Conservation (phyloP, 2,329 filamentous ascomycete species). For the Ascochyta lentis region DNA sequence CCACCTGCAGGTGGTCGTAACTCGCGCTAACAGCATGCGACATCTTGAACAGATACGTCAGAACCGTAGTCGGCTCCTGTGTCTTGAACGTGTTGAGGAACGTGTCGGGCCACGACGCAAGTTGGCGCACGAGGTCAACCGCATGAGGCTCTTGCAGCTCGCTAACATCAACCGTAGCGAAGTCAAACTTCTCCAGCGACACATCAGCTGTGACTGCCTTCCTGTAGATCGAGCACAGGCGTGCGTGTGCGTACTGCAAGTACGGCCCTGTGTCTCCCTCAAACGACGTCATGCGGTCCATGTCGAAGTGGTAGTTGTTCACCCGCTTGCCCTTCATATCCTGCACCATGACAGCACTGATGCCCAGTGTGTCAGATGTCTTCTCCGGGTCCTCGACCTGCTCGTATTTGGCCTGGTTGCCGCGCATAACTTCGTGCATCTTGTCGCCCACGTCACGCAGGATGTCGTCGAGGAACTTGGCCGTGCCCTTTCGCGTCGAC, state of each 20-base stretch:
- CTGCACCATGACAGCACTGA: constrained; percentile 96
- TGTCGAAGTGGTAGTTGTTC: constrained; percentile 75
- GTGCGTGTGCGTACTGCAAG: constrained; percentile 74
- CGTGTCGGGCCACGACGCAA: constrained; percentile 87
- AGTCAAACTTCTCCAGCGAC: constrained; percentile 60
- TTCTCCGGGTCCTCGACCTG: constrained; percentile 84
- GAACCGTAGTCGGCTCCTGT: constrained; percentile 73
- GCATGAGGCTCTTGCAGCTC: constrained; percentile 77
- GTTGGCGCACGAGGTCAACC: constrained; percentile 72
- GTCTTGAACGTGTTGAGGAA: constrained; percentile 85
- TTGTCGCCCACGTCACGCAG: constrained; percentile 75
- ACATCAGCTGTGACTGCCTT: constrained; percentile 59
- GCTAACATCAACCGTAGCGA: constrained; percentile 71
- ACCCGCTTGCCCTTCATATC: constrained; percentile 94
- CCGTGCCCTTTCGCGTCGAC: constrained; percentile 69
- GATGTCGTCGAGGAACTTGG: constrained; percentile 57
- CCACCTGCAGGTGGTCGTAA: constrained; percentile 81
- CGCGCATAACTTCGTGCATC: constrained; percentile 97
- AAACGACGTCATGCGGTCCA: constrained; percentile 82
- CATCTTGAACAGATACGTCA: constrained; percentile 85
- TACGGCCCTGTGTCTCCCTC: constrained; percentile 87
- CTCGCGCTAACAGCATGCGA: constrained; percentile 79
- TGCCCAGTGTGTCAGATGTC: constrained; percentile 87
- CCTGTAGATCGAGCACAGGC: constrained; percentile 52
- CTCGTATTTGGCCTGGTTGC: constrained; percentile 87